These are phyloP conservation scores for Corylus americana DNA, from an alignment of 306 rosid species.

Conservation along the genomic window DNA sequence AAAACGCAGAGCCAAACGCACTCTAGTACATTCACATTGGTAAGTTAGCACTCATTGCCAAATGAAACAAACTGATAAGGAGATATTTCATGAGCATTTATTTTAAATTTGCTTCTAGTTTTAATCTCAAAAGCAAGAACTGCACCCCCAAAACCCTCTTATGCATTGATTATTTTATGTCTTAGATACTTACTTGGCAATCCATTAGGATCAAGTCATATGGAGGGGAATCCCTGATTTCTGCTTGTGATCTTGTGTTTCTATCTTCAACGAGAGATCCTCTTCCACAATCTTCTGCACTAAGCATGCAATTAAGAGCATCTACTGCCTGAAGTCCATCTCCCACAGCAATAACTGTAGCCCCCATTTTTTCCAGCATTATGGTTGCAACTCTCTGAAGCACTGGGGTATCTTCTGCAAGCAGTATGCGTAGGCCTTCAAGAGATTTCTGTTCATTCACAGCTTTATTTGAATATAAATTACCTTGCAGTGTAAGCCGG, in stretches of 20 bases:
- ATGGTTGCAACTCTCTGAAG: conserved; percentile 94
- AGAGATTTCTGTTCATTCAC: conserved; percentile 61
- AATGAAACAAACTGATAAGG: not conserved
- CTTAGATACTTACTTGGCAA: conserved; percentile 73
- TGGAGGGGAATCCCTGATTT: conserved; percentile 36
- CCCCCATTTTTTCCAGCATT: conserved; percentile 99
- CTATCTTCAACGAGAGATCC: conserved; percentile 46
- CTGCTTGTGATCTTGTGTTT: conserved; percentile 44
- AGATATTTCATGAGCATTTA: not conserved
- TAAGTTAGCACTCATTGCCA: not conserved
- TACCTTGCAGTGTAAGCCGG: conserved; percentile 28
- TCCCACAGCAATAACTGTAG: conserved; percentile 75
- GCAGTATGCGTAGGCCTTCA: conserved; percentile 77
- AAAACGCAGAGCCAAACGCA: no score
- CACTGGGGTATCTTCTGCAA: conserved; percentile 96
- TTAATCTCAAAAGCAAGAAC: not conserved
- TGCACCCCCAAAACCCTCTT: not conserved
- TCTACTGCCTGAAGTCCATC: conserved; percentile 97
- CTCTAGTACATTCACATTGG: no score
- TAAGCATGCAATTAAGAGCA: conserved; percentile 53
- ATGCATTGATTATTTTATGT: not conserved
- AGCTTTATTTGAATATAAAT: conserved; percentile 39
- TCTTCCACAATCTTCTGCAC: conserved; percentile 45
- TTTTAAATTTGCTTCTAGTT: not conserved
- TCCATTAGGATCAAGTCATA: conserved; percentile 95